Evolutionary conservation across 108 stramenopile genomes (phyloP).

Genomic region (Fragilariopsis cylindrus): DNA sequence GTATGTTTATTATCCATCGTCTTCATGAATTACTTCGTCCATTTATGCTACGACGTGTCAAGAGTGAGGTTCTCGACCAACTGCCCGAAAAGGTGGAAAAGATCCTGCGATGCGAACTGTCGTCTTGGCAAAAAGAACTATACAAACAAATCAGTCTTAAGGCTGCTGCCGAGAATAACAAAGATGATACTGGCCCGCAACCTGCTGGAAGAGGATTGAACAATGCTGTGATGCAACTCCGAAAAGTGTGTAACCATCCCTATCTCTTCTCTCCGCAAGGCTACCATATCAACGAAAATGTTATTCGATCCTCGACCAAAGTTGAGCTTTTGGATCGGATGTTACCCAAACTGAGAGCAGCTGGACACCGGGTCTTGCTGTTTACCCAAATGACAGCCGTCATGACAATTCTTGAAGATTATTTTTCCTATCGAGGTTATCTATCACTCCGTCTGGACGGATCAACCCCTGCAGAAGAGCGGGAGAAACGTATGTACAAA

Average conservation of each 20-base stretch:
- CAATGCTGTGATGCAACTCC: constrained; percentile 93
- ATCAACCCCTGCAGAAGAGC: constrained; percentile 88
- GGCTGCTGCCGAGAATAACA: constrained; percentile 63
- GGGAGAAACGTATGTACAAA: constrained; percentile 94
- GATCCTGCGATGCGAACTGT: constrained; percentile 82
- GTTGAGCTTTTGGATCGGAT: constrained; percentile 90
- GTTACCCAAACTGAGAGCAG: constrained; percentile 86
- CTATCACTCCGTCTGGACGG: constrained; percentile 86
- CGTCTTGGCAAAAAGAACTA: constrained; percentile 85
- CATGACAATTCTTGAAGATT: constrained; percentile 94
- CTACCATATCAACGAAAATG: constrained; percentile 72
- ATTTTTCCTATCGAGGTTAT: constrained; percentile 76
- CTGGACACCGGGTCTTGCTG: constrained; percentile 93
- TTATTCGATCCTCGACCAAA: constrained; percentile 91
- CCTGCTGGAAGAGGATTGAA: constrained; percentile 66
- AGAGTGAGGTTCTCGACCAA: constrained; percentile 82
- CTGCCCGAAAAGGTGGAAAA: constrained; percentile 93
- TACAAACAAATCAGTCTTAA: constrained; percentile 82
- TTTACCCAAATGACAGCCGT: constrained; percentile 97
- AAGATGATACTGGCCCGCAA: constrained; percentile 24
- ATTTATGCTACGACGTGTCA: constrained; percentile 92
- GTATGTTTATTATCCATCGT: constrained; percentile 90
- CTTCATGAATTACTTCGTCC: constrained; percentile 90
- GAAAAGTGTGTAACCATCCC: constrained; percentile 93
- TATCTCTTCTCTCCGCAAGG: constrained; percentile 82